Conservation (phyloP, 192 early-diverging fungal genomes). For the Coemansia furcata region DNA sequence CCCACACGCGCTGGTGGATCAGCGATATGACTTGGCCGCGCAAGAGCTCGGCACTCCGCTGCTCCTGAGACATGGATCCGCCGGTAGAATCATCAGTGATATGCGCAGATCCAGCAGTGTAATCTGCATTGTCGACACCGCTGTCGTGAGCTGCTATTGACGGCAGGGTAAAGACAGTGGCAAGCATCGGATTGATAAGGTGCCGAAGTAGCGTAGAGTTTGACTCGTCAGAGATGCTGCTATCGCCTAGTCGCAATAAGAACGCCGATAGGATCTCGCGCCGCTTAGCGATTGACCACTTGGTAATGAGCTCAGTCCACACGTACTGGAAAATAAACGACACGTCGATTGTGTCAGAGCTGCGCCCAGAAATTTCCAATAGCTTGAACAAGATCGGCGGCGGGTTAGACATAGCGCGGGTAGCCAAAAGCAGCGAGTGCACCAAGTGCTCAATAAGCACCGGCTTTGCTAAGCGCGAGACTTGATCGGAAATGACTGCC, state of each 20-base stretch:
- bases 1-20: conserved; percentile 48
- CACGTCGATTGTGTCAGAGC: conserved; percentile 34
- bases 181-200: conserved; percentile 81
- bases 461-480: conserved; percentile 28
- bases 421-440: conserved; percentile 32
- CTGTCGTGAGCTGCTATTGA: conserved; percentile 60
- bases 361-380: conserved; percentile 38
- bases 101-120: conserved; percentile 47
- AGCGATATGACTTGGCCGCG: conserved; percentile 25
- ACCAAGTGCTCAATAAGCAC: conserved; percentile 33
- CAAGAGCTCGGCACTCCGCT: conserved; percentile 41
- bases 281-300: conserved; percentile 67
- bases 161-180: conserved; percentile 59
- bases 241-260: conserved; percentile 69
- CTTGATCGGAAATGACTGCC: conserved; percentile 8
- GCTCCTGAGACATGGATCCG: conserved; percentile 24
- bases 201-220: conserved; percentile 76
- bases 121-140: conserved; percentile 59
- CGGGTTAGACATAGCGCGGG: conserved; percentile 28
- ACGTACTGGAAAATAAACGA: conserved; percentile 41
- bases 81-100: background rate
- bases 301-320: conserved; percentile 52
- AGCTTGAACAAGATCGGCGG: conserved; percentile 40
- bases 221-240: conserved; percentile 54
- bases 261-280: conserved; percentile 55